phyloP scores from a whole-genome alignment of 2,329 filamentous ascomycete genomes.

The Amauroascus niger region DNA sequence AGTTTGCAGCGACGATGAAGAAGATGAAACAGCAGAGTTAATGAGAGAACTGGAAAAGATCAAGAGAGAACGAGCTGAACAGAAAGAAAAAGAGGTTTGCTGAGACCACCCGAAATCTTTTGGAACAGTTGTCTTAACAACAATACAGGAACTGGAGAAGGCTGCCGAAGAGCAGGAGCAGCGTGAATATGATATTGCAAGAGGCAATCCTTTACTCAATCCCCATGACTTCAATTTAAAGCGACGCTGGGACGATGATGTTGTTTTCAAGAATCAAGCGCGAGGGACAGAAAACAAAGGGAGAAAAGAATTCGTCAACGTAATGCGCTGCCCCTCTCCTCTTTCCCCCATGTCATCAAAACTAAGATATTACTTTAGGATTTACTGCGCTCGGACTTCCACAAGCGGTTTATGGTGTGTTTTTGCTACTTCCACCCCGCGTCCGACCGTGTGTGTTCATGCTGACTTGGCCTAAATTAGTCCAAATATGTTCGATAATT shows the following conservation, averaged over 20 bases:
- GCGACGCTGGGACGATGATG: conserved; percentile 86
- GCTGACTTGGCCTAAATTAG: conserved; percentile 9
- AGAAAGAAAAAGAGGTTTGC: conserved; percentile 60
- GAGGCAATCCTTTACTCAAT: conserved; percentile 87
- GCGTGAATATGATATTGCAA: conserved; percentile 76
- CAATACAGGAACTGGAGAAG: conserved; percentile 61
- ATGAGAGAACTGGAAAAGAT: conserved; percentile 93
- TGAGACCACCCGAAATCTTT: not conserved
- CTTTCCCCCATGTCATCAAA: conserved; percentile 17
- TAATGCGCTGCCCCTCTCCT: conserved; percentile 28
- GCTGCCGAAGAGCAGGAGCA: conserved; percentile 73
- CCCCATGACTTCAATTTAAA: conserved; percentile 82
- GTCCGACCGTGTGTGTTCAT: not conserved
- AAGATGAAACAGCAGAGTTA: conserved; percentile 78
- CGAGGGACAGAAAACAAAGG: conserved; percentile 85
- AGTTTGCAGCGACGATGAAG: conserved; percentile 53
- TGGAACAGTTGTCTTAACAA: not conserved
- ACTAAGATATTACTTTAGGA: conserved; percentile 46
- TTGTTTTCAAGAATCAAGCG: conserved; percentile 98
- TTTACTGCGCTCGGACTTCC: conserved; percentile 86
- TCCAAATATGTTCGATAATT: conserved; percentile 16
- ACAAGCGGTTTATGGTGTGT: conserved; percentile 79
- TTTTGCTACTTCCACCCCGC: not conserved
- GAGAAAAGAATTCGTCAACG: conserved; percentile 95
- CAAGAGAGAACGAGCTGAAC: conserved; percentile 71